Evolutionary conservation across 495 filamentous ascomycete species (phyloP), one percentile per base, ranked within the genome.

Genomic region (Tetracladium setigerum): DNA sequence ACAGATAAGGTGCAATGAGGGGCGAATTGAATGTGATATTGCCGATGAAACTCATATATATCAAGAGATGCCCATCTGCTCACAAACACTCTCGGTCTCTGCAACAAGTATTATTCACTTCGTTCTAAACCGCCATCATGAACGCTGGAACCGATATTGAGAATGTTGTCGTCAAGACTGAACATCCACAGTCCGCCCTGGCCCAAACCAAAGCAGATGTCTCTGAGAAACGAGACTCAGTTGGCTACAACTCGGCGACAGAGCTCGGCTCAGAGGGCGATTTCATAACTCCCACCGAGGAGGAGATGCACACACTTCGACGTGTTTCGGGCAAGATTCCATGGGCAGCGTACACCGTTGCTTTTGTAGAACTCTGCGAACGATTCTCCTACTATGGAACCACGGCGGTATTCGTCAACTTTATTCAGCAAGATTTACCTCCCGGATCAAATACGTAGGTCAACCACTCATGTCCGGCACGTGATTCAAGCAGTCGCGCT

Each of bases 301-400:
- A 81, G 24, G 79, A 89, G 41, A 55, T 83, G 38, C 50, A 60
- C 0, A 79, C 73, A 0, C 70, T 89, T 10, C 78, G 73, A 24
- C 80, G 85, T 30, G 70, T 89, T 2, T 69, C 82, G n/a, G 84
- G 77, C 34, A 68, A 68, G 34, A 72, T 89, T 17, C 82, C 81
- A n/a, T 80, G 70, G 69, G 73, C 66, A 10, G 71, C 76, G 7
- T 87, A 77, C 54, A 82, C 80, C 17, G 74, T 91, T 44, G 84
- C 81, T 15, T 82, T 87, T 53, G 76, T 87, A 38, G 86, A 90
- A 64, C 61, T 87, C 46, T 84, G 79, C 66, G 86, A 90, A 68
- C 81, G 85, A 31, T 86, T 87, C 66, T 82, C 80, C 9, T 89
- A 85, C 68, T 88, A 88, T 59, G 86, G 85, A 44, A 84, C 82